phyloP scores from a whole-genome alignment of 2,329 filamentous ascomycete species.

The Penicillium griseofulvum region DNA sequence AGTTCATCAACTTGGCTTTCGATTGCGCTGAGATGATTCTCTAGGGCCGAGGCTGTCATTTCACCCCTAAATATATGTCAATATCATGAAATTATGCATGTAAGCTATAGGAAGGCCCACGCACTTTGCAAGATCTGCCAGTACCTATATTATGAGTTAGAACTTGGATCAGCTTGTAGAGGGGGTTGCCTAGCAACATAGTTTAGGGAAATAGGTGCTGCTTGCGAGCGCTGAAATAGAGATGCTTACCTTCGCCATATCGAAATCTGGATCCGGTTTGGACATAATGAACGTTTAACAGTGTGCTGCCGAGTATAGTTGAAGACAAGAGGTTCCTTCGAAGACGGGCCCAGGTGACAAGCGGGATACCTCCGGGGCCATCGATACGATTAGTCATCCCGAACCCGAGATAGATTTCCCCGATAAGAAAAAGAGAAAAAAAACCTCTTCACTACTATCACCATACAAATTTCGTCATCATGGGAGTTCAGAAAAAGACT shows the following conservation, averaged over 20 bases:
- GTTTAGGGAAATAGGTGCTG: background rate
- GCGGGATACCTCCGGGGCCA: background rate
- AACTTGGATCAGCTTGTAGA: background rate
- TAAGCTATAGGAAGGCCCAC: background rate
- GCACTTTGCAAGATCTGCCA: constrained; percentile 23
- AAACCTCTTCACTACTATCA: background rate
- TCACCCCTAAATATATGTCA: constrained; percentile 18
- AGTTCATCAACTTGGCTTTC: constrained; percentile 29
- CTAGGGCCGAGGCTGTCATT: constrained; percentile 21
- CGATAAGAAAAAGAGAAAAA: constrained; percentile 7
- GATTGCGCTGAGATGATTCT: constrained; percentile 18
- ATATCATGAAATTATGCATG: background rate
- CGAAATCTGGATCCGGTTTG: background rate
- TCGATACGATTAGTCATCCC: background rate
- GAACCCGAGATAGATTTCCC: background rate
- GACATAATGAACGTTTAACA: background rate
- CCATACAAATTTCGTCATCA: constrained; percentile 40
- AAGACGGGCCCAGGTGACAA: background rate
- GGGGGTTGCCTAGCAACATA: background rate
- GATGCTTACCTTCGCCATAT: background rate
- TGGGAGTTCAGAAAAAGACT: constrained; percentile 88
- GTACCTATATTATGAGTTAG: constrained; percentile 10
- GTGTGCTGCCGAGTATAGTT: background rate
- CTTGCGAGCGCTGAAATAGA: background rate
- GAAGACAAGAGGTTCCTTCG: background rate